These are phyloP conservation scores for Vicia sativa DNA, from an alignment of 306 rosid species.

Conservation along the genomic window DNA sequence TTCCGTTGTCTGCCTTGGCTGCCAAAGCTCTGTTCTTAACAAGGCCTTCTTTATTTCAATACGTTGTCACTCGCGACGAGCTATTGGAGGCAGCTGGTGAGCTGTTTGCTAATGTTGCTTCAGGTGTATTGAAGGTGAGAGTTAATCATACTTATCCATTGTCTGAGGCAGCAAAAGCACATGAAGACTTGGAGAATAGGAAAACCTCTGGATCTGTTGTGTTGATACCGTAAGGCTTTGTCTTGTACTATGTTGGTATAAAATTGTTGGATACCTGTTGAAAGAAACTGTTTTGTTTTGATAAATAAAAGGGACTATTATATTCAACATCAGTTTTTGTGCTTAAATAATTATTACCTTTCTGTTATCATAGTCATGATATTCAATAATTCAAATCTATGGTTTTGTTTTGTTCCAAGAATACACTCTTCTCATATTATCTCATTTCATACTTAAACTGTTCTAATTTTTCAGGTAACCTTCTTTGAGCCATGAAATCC, in stretches of 20 bases:
- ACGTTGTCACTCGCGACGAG: slow-evolving; percentile 61
- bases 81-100: slow-evolving; percentile 74
- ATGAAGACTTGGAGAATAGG: slow-evolving; percentile 73
- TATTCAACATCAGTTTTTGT: neutral
- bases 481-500: too few species aligned
- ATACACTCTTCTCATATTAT: too few species aligned
- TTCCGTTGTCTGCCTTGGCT: slow-evolving; percentile 73
- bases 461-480: too few species aligned
- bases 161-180: slow-evolving; percentile 80
- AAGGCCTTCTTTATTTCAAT: slow-evolving; percentile 72
- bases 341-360: neutral
- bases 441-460: too few species aligned
- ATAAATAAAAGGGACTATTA: slow-evolving; percentile 6
- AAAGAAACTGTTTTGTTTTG: slow-evolving; percentile 13
- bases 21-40: slow-evolving; percentile 78
- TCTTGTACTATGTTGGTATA: neutral
- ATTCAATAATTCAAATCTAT: neutral
- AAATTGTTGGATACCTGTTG: slow-evolving; percentile 20
- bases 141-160: slow-evolving; percentile 83
- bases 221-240: slow-evolving; percentile 61
- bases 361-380: slow-evolving; percentile 2
- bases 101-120: slow-evolving; percentile 60
- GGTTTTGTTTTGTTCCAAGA: too few species aligned
- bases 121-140: slow-evolving; percentile 67
- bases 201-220: slow-evolving; percentile 84